These are phyloP conservation scores for Quercus tomentella DNA, from an alignment of 331 rosid genomes.

Conservation along the genomic window DNA sequence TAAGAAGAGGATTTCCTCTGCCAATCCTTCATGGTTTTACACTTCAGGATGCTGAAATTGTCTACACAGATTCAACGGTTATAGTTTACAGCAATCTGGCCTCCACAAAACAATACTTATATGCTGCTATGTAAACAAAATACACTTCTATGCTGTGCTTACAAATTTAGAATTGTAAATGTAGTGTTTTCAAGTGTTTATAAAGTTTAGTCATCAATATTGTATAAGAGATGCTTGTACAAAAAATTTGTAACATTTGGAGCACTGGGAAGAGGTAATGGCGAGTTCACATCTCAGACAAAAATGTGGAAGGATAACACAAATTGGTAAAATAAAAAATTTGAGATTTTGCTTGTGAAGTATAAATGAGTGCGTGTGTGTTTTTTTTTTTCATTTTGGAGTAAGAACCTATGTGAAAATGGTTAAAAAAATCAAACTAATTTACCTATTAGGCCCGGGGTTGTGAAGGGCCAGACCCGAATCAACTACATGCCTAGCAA, in stretches of 20 bases:
- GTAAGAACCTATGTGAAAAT: too few relatives aligned
- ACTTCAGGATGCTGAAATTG: slow-evolving; percentile 43
- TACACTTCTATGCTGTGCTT: neutral
- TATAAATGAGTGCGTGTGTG: neutral
- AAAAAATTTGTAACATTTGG: neutral
- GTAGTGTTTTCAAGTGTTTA: neutral
- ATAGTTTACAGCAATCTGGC: slow-evolving; percentile 48
- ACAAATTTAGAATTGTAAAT: neutral
- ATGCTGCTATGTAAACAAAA: slow-evolving; percentile 3
- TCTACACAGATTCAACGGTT: slow-evolving; percentile 47
- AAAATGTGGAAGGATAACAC: too few relatives aligned
- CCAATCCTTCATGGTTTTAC: slow-evolving; percentile 60
- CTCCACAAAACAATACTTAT: slow-evolving; percentile 18
- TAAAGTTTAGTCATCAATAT: neutral
- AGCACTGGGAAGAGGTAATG: neutral
- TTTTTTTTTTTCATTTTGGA: neutral
- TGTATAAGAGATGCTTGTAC: neutral
- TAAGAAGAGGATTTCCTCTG: slow-evolving; percentile 58
- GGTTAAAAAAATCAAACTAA: too few relatives aligned
- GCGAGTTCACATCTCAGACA: too few relatives aligned
- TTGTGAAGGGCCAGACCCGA: too few relatives aligned
- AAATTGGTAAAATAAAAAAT: too few relatives aligned
- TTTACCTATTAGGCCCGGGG: too few relatives aligned
- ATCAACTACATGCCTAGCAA: too few relatives aligned
- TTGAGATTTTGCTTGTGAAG: too few relatives aligned